Conservation (phyloP, 2,329 filamentous ascomycete species). For the Sclerotinia glacialis region DNA sequence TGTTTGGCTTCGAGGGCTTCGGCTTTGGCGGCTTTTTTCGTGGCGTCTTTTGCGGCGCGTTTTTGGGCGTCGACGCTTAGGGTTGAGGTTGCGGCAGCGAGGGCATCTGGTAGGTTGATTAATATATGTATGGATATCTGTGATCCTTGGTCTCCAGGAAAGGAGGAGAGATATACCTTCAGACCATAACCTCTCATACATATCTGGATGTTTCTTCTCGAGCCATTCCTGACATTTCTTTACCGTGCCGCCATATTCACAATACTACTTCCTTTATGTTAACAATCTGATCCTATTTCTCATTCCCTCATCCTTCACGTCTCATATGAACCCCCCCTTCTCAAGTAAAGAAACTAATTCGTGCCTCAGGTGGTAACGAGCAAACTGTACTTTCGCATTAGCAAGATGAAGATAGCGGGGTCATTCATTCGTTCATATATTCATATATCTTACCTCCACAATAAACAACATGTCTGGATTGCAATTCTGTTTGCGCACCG, state of each 20-base stretch:
- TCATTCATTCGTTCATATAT: background rate
- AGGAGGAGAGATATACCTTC: slow-evolving; percentile 56
- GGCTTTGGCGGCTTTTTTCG: slow-evolving; percentile 95
- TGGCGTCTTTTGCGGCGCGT: slow-evolving; percentile 90
- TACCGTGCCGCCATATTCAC: slow-evolving; percentile 93
- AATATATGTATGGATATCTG: too few relatives aligned
- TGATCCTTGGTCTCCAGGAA: too few relatives aligned
- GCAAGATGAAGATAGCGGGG: slow-evolving; percentile 1
- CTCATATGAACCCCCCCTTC: background rate
- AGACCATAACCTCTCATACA: slow-evolving; percentile 83
- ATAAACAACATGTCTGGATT: slow-evolving; percentile 38
- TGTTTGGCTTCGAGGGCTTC: slow-evolving; percentile 82
- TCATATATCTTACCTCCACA: slow-evolving; percentile 36
- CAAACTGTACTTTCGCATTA: slow-evolving; percentile 49
- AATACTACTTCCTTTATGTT: slow-evolving; percentile 65
- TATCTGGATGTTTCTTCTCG: slow-evolving; percentile 64
- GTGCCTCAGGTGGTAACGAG: slow-evolving; percentile 63
- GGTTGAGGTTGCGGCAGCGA: slow-evolving; percentile 79
- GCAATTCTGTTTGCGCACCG: slow-evolving; percentile 32
- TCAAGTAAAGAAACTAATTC: slow-evolving; percentile 4
- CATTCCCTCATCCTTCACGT: background rate
- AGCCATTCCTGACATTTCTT: slow-evolving; percentile 99
- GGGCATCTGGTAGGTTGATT: slow-evolving; percentile 56
- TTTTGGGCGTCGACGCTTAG: slow-evolving; percentile 91
- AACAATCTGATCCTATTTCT: background rate